Conservation (phyloP, 1,284 basidiomycete genomes). For the Sparassis latifolia region DNA sequence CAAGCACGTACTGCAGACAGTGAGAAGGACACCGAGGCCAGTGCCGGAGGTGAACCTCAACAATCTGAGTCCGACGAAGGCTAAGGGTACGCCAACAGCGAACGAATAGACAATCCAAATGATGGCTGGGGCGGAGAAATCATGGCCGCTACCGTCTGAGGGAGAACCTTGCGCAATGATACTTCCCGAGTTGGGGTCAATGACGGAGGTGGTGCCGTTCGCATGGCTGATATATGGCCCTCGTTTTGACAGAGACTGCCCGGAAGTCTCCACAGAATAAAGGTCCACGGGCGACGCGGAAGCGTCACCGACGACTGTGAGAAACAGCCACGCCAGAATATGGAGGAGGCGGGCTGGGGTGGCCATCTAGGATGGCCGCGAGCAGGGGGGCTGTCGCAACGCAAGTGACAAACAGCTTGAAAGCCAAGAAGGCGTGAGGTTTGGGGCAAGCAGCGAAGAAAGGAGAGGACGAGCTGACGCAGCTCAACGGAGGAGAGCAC, state of each 20-base stretch:
- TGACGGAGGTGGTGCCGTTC: slow-evolving; percentile 36
- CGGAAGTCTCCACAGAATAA: background rate
- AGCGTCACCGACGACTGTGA: background rate
- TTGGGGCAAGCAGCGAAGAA: background rate
- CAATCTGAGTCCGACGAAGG: slow-evolving; percentile 47
- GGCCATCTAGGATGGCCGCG: slow-evolving; percentile 6
- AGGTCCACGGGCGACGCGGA: background rate
- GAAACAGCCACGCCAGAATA: slow-evolving; percentile 4
- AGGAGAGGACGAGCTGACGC: too few species aligned
- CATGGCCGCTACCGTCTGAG: slow-evolving; percentile 50
- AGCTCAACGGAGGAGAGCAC: too few species aligned
- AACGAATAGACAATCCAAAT: slow-evolving; percentile 53
- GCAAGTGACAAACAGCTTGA: background rate
- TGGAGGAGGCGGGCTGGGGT: slow-evolving; percentile 2
- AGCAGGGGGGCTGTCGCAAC: background rate
- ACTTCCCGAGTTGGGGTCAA: slow-evolving; percentile 36
- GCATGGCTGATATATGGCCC: slow-evolving; percentile 29
- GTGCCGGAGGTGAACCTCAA: slow-evolving; percentile 49
- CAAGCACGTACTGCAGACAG: slow-evolving; percentile 39
- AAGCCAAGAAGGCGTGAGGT: background rate
- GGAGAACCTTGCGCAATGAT: slow-evolving; percentile 46
- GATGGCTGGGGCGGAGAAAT: slow-evolving; percentile 40
- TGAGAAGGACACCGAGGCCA: slow-evolving; percentile 42
- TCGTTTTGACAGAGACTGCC: background rate
- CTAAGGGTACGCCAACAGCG: slow-evolving; percentile 44